Conservation (phyloP, 2,329 filamentous ascomycete genomes). For the Cryphonectria parasitica region DNA sequence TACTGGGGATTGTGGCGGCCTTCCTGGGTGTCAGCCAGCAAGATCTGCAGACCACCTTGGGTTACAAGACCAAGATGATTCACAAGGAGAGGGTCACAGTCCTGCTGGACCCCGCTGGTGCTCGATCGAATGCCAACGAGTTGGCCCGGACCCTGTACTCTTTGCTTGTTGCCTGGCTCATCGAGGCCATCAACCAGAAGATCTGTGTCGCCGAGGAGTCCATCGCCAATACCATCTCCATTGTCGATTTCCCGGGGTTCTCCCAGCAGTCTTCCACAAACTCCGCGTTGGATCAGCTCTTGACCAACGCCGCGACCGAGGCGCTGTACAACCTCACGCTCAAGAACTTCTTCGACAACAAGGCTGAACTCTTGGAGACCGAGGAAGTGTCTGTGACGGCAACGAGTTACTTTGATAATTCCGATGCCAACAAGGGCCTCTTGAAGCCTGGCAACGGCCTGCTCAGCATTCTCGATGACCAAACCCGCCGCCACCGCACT, state of each 20-base stretch:
- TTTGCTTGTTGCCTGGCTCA: conserved; percentile 88
- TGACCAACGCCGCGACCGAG: conserved; percentile 93
- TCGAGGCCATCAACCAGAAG: conserved; percentile 89
- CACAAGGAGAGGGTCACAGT: conserved; percentile 97
- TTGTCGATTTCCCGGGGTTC: conserved; percentile 97
- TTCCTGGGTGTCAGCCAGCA: conserved; percentile 84
- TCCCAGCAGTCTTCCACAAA: conserved; percentile 81
- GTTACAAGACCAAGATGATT: conserved; percentile 96
- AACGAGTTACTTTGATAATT: conserved; percentile 98
- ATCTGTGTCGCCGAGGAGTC: conserved; percentile 86
- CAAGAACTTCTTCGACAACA: conserved; percentile 94
- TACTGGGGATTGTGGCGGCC: conserved; percentile 83
- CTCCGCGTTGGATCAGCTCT: conserved; percentile 85
- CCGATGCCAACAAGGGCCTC: conserved; percentile 87
- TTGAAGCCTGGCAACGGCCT: conserved; percentile 92
- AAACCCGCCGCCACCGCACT: conserved; percentile 85
- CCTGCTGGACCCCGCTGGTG: conserved; percentile 92
- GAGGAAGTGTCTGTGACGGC: conserved; percentile 90
- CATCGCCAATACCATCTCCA: conserved; percentile 90
- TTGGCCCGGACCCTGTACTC: conserved; percentile 92
- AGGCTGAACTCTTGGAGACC: conserved; percentile 89
- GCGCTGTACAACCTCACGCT: conserved; percentile 90
- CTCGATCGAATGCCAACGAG: conserved; percentile 90
- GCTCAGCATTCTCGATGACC: conserved; percentile 92
- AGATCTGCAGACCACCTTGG: conserved; percentile 84